Conservation (phyloP, 495 filamentous ascomycete species). For the Astrocystis sublimbata region DNA sequence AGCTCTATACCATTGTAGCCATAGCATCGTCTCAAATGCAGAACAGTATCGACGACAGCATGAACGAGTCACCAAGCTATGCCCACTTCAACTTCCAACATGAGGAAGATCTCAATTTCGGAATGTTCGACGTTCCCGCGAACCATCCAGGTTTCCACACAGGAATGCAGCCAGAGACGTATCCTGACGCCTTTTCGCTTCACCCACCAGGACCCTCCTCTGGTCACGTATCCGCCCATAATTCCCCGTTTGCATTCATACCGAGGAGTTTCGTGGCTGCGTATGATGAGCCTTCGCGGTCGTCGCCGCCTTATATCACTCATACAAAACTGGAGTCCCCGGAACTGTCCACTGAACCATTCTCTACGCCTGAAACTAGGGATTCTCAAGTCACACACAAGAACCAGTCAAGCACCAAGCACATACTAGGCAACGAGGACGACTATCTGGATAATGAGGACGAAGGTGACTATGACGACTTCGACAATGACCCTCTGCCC, state of each 20-base stretch:
- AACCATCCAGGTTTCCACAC: conserved; percentile 13
- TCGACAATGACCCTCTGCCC: not conserved
- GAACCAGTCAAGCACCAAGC: not conserved
- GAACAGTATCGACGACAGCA: conserved; percentile 3
- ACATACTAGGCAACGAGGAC: not conserved
- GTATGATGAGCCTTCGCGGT: conserved; percentile 2
- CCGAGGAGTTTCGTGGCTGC: conserved; percentile 7
- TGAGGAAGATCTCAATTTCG: conserved; percentile 18
- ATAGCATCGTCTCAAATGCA: conserved; percentile 5
- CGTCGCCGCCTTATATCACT: conserved; percentile 4
- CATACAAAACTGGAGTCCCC: conserved; percentile 20
- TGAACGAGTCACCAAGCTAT: conserved; percentile 24
- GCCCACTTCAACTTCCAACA: conserved; percentile 19
- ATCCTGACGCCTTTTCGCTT: conserved; percentile 12
- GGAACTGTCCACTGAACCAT: conserved; percentile 23
- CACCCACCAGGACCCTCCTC: conserved; percentile 7
- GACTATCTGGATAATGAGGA: not conserved
- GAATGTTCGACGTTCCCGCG: conserved; percentile 17
- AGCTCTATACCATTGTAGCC: not conserved
- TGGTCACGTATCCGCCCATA: conserved; percentile 3
- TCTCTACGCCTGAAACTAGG: conserved; percentile 22
- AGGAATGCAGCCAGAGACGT: conserved; percentile 1
- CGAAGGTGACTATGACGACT: not conserved
- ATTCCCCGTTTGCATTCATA: conserved; percentile 10
- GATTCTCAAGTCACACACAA: conserved; percentile 25